Base-by-base conservation (phyloP, 805 yeast genomes). In the Naumovozyma baii region DNA sequence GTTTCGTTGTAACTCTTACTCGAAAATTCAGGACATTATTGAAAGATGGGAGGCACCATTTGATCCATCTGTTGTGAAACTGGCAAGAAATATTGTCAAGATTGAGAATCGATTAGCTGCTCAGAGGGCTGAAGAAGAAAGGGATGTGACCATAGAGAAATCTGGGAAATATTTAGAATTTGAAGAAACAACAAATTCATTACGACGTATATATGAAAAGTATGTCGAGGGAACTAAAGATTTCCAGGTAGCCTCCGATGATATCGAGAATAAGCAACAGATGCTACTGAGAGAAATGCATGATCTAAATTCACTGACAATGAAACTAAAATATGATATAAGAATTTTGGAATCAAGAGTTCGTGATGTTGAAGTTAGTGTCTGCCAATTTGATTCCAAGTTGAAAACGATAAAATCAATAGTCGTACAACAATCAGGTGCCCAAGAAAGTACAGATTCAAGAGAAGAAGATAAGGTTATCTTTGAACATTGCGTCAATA, bases 351-450 rank as follows among this genome's bases (percentile, higher is more conserved):
- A 72, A 22, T 70, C 73, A 19, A 77, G 81, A 48, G 70, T 83
- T 35, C 69, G 75, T 33, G 92, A 83, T 50, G 79, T 81, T 5
- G 84, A 79, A 49, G 80, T 78, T 20, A 70, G 79, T 36, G 67
- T 76, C 40, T 63, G 65, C 34, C 61, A 67, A 34, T 74, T 75
- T 55, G 61, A 61, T 36, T 31, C 42, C 3, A 61, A 56, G 37
- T 20, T 59, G 19, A 41, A 38, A 3, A 42, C 47, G 3, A 48
- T 55, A 10, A 52, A 46, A 18, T 37, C 53, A 5, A 42, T 55
- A 3, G 31, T 35, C 7, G 30, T 20, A 8, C 36, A 38, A 18
- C 44, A 42, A 30, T 18, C 25, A 15, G 44, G 31, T 29, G 7
- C 31, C 5, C 7, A 41, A 26, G 31, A 39, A 5, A 7, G 34